Conservation (phyloP, 352 stramenopile species). For the Saprolegnia parasitica region DNA sequence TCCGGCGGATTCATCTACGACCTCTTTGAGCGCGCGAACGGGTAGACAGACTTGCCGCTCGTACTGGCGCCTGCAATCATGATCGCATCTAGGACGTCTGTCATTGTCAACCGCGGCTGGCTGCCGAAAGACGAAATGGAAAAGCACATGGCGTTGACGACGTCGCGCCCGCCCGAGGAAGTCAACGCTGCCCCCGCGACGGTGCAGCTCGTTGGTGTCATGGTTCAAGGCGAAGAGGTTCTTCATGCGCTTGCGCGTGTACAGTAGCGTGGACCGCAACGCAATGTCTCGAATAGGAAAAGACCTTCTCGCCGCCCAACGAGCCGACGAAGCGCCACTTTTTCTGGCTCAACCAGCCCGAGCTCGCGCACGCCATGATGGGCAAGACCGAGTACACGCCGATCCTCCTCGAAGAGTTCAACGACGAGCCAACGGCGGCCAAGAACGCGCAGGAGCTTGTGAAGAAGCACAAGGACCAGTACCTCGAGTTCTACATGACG, state of each 20-base stretch:
- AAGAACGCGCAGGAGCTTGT: constrained; percentile 37
- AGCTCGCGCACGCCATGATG: constrained; percentile 66
- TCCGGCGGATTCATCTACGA: constrained; percentile 85
- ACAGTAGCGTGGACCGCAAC: neutral
- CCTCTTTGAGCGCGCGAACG: constrained; percentile 59
- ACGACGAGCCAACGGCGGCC: neutral
- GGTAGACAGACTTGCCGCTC: constrained; percentile 34
- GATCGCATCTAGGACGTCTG: constrained; percentile 48
- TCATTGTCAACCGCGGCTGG: constrained; percentile 84
- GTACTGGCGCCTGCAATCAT: neutral
- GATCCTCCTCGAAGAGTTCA: constrained; percentile 68
- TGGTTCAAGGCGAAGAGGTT: constrained; percentile 78
- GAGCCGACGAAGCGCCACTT: constrained; percentile 68
- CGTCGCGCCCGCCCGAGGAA: constrained; percentile 38
- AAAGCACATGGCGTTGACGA: constrained; percentile 44
- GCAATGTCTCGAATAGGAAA: constrained; percentile 44
- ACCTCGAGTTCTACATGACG: constrained; percentile 87
- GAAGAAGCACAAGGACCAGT: constrained; percentile 72
- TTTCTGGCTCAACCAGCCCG: constrained; percentile 77
- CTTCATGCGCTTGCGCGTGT: too few relatives aligned
- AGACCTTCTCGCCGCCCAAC: constrained; percentile 72
- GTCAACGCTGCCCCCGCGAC: constrained; percentile 41
- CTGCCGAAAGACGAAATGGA: constrained; percentile 72
- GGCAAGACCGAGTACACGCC: constrained; percentile 56
- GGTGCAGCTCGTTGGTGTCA: constrained; percentile 53